Evolutionary conservation across 805 yeast species (phyloP), one percentile per base, ranked within the genome.

Genomic region (Candida broadrunensis): DNA sequence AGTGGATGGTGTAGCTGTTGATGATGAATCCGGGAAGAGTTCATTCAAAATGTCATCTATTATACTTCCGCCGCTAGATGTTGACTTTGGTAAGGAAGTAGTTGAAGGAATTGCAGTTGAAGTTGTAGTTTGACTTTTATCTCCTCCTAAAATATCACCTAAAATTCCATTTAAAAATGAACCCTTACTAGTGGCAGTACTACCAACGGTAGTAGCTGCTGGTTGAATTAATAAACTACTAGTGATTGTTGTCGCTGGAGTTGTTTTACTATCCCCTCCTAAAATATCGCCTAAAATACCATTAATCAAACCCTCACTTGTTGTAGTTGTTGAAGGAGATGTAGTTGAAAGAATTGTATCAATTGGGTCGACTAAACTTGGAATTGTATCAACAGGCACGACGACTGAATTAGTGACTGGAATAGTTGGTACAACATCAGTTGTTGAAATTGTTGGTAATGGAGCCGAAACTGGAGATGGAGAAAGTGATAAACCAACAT

Each of bases 171-270:
- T 48, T 27, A 14, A 12, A 17, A 50, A 37, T 14, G 44, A 40
- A 13, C 32, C 31, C n/a, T 33, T 39, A 7, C n/a, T 7, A 5
- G 29, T 25, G 5, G 18, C n/a, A 14, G 32, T 39, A 12, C 42
- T 37, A 2, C 43, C 44, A 16, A 36, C 14, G 25, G 35, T 23
- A 19, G 49, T n/a, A 15, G 15, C 36, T 13, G 39, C 26, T 9
- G 31, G 40, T 9, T 53, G 56, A 5, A 52, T 42, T 8, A 54
- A 36, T 13, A n/a, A n/a, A n/a, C n/a, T n/a, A n/a, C n/a, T n/a
- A n/a, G n/a, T n/a, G n/a, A n/a, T 25, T 8, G n/a, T 12, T 25
- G n/a, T 12, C 5, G 29, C n/a, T 8, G 29, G 8, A 29, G 32
- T 29, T 29, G 49, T 21, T 30, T 35, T 34, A 24, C 32, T 17